Base-by-base conservation (phyloP, 176 grass and related monocot genomes). In the Rhynchospora pubera region DNA sequence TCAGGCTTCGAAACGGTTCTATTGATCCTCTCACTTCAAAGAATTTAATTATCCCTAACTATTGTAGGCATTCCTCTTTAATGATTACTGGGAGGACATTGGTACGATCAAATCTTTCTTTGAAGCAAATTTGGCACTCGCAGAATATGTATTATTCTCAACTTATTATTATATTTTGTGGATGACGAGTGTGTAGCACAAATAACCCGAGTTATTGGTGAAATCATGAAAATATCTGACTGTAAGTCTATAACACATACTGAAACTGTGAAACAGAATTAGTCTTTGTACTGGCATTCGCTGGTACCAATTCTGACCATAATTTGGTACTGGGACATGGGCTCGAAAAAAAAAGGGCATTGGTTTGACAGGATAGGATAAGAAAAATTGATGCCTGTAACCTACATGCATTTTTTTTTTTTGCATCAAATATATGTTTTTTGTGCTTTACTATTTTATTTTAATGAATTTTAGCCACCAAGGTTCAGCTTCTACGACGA, bases 1-100 rank as follows among this genome's bases (percentile, higher is more conserved):
- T 56, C 53, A 56, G 16, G 6, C 10, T 57, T 57, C 6, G 55
- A 57, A 57, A 16, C 1, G 4, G 6, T 51, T 51, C 7, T 51
- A 51, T 51, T 11, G 10, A 51, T 11, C 48, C 10, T 51, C 48
- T 9, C 48, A 1, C 15, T 18, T 18, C 13, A 57, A 0, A 57
- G 2, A 57, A 50, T 56, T 26, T 79, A 7, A 53, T 32, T 26
- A 66, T 52, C 19, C 9, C 81, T 11, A 42, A 65, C 39, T 45
- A 53, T 15, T 80, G 73, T 85, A 98, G 96, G 96, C 96, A 39
- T 94, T 84, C 86, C 92, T 98, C 78, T 98, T 98, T 82, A 98
- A 98, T 6, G 89, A 93, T 93, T 98, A 98, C 85, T 98, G 95
- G 95, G 95, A 98, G 84, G 95, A 98, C 62, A 94, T 98, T 58